A percentile compares a stretch with the other conserved stretches of the same genome.
These are phyloP conservation scores for Pistacia vera DNA, from an alignment of 345 rosid genomes.

Conservation along the genomic window DNA sequence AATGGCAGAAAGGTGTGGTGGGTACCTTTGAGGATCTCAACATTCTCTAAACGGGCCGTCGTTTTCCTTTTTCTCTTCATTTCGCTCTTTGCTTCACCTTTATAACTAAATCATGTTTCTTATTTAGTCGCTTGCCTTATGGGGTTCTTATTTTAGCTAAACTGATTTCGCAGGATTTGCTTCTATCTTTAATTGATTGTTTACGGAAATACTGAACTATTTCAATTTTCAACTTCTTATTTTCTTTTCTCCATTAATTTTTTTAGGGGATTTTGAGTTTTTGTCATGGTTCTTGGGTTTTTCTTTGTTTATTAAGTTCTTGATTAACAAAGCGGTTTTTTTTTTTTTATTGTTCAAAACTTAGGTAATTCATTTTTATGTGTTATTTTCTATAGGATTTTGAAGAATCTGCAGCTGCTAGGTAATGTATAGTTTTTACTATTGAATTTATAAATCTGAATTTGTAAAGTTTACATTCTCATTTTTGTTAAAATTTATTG, in stretches of 20 bases:
- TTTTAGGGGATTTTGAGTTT: not conserved
- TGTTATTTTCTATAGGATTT: slow-evolving; percentile 36
- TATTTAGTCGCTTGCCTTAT: not conserved
- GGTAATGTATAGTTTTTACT: slow-evolving; percentile 34
- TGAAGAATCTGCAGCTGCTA: slow-evolving; percentile 37
- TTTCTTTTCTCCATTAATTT: not conserved
- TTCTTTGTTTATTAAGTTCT: not conserved
- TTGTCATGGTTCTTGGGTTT: not conserved
- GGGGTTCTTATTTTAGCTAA: no score
- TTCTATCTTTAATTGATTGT: no score
- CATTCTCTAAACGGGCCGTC: slow-evolving; percentile 12
- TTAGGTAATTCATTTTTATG: slow-evolving; percentile 6
- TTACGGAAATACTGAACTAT: not conserved
- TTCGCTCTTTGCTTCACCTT: slow-evolving; percentile 20
- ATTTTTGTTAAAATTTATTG: not conserved
- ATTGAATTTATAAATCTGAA: not conserved
- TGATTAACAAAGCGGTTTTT: not conserved
- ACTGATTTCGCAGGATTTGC: no score
- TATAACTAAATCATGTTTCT: slow-evolving; percentile 13
- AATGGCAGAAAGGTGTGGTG: no score
- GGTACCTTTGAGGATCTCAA: slow-evolving; percentile 26
- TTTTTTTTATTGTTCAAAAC: no score
- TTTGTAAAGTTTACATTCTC: no score
- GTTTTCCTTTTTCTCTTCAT: slow-evolving; percentile 26
- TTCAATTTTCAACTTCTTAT: not conserved